Conservation (phyloP, 805 yeast genomes). For the Myxozyma vanderwaltii region DNA sequence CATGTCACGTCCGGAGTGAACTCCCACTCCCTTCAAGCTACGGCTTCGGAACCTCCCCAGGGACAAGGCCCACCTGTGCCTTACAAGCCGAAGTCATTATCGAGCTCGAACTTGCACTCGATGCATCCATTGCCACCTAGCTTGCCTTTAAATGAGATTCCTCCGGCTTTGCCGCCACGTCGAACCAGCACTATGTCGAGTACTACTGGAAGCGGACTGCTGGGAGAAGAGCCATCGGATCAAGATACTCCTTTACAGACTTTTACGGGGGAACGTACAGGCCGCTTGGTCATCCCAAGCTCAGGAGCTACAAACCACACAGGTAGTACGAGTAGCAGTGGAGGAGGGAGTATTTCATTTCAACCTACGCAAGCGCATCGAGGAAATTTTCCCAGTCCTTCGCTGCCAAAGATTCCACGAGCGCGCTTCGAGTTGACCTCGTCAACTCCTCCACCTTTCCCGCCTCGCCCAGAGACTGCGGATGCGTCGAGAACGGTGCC, state of each 20-base stretch:
- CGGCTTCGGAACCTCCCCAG: neutral
- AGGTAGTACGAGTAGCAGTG: slow-evolving; percentile 13
- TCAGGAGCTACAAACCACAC: slow-evolving; percentile 3
- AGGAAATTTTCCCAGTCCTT: slow-evolving; percentile 27
- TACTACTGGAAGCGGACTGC: neutral
- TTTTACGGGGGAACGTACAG: slow-evolving; percentile 3
- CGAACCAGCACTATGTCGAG: slow-evolving; percentile 10
- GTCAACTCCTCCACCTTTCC: slow-evolving; percentile 14
- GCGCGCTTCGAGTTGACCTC: neutral
- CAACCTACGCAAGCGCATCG: slow-evolving; percentile 1
- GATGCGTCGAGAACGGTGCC: too few species aligned
- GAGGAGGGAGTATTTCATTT: neutral
- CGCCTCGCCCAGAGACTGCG: slow-evolving; percentile 30
- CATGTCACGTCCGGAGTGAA: neutral
- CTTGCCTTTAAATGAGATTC: slow-evolving; percentile 19
- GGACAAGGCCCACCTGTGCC: slow-evolving; percentile 22
- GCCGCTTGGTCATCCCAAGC: neutral
- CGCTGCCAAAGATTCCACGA: slow-evolving; percentile 15
- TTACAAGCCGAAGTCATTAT: slow-evolving; percentile 21
- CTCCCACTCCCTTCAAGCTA: neutral
- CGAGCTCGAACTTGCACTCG: slow-evolving; percentile 19
- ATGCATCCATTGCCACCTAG: slow-evolving; percentile 7
- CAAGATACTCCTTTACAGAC: slow-evolving; percentile 29
- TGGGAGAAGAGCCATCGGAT: slow-evolving; percentile 9
- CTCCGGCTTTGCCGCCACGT: slow-evolving; percentile 29